Percentiles rank a stretch among this genome's conserved stretches.
Conservation (phyloP, 768 basidiomycete genomes). For the Mycena chlorophos region DNA sequence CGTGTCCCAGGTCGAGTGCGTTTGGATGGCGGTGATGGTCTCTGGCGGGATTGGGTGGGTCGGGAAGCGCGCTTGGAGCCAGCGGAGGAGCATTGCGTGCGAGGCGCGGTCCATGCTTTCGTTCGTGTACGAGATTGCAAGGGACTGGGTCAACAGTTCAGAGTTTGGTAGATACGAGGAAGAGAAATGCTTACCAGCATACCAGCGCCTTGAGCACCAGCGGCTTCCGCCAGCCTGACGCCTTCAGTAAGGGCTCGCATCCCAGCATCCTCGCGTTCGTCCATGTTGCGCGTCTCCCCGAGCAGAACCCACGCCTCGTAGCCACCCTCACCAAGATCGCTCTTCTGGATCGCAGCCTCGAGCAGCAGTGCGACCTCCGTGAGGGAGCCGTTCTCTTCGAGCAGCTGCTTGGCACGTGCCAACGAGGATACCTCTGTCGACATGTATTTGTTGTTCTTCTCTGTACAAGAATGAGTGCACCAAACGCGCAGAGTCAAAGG, state of each 20-base stretch:
- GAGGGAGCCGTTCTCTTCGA: constrained; percentile 81
- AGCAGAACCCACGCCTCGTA: constrained; percentile 92
- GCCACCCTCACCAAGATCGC: constrained; percentile 76
- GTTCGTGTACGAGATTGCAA: constrained; percentile 96
- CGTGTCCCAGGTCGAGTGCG: constrained; percentile 75
- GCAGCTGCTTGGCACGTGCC: constrained; percentile 71
- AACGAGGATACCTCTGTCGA: constrained; percentile 52
- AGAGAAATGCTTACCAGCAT: constrained; percentile 59
- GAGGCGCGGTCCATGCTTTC: constrained; percentile 88
- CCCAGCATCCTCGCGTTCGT: constrained; percentile 80
- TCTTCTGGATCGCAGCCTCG: constrained; percentile 87
- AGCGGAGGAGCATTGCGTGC: constrained; percentile 81
- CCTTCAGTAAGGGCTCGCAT: constrained; percentile 80
- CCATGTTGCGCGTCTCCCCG: constrained; percentile 88
- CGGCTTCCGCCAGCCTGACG: constrained; percentile 62
- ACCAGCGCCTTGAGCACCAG: constrained; percentile 64
- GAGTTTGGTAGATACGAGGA: constrained; percentile 15
- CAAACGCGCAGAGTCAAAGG: background rate
- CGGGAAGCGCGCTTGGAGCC: constrained; percentile 72
- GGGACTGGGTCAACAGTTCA: constrained; percentile 53
- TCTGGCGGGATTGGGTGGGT: constrained; percentile 55
- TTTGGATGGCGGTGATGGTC: constrained; percentile 52
- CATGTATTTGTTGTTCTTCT: constrained; percentile 70
- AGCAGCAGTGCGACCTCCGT: constrained; percentile 84
- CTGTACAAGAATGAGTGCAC: constrained; percentile 38